A percentile compares a stretch with the other conserved stretches of the same genome.
These are phyloP conservation scores for Cutaneotrichosporon sp. DNA, from an alignment of 1,284 basidiomycete genomes.

Conservation along the genomic window DNA sequence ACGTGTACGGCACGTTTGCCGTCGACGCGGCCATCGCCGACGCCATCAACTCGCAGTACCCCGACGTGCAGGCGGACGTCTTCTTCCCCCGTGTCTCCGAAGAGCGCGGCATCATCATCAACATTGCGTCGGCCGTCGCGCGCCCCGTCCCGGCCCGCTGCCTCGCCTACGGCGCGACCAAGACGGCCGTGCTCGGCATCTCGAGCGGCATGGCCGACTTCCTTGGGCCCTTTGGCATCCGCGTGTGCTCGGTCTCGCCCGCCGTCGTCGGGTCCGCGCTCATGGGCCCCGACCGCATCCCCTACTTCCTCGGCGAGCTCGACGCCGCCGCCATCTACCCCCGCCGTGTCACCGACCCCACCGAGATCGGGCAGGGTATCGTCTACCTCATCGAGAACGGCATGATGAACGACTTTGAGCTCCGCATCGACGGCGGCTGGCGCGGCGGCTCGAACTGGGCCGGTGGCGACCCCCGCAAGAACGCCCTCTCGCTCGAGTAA, in stretches of 20 bases:
- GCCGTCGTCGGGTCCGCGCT: slow-evolving; percentile 37
- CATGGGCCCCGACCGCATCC: slow-evolving; percentile 27
- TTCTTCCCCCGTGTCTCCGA: slow-evolving; percentile 25
- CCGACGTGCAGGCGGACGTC: slow-evolving; percentile 17
- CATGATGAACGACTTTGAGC: slow-evolving; percentile 39
- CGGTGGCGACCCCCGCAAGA: slow-evolving; percentile 21
- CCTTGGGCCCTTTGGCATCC: slow-evolving; percentile 37
- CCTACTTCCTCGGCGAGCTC: slow-evolving; percentile 31
- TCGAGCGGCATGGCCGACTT: slow-evolving; percentile 29
- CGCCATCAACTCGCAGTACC: slow-evolving; percentile 41
- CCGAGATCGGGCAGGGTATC: slow-evolving; percentile 29
- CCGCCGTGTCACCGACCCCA: slow-evolving; percentile 22
- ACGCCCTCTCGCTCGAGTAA: slow-evolving; percentile 24
- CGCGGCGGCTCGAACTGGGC: slow-evolving; percentile 28
- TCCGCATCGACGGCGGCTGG: slow-evolving; percentile 32
- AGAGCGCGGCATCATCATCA: slow-evolving; percentile 41
- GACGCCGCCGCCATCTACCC: slow-evolving; percentile 29
- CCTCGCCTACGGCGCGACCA: slow-evolving; percentile 37
- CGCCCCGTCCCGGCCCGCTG: slow-evolving; percentile 33
- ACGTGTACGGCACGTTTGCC: slow-evolving; percentile 37
- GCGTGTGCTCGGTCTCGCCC: slow-evolving; percentile 38
- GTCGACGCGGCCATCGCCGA: slow-evolving; percentile 36
- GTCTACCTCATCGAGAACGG: slow-evolving; percentile 37
- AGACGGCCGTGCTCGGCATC: slow-evolving; percentile 33
- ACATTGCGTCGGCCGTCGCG: slow-evolving; percentile 37